Percentiles rank a stretch among this genome's conserved stretches.
These are phyloP conservation scores for Candolleomyces eurysporus DNA, from an alignment of 768 basidiomycete genomes.

Conservation along the genomic window DNA sequence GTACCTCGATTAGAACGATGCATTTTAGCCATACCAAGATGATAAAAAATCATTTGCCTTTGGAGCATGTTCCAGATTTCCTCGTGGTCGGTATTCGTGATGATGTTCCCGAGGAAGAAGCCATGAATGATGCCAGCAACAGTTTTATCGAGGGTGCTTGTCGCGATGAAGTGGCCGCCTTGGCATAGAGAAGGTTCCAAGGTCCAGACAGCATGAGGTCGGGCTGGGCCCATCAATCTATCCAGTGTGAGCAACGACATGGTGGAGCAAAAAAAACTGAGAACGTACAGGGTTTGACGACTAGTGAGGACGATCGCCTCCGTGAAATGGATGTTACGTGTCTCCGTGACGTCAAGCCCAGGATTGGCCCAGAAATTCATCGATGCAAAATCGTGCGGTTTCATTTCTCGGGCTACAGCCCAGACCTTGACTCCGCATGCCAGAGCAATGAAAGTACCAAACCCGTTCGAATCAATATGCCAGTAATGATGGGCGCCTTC, in stretches of 20 bases:
- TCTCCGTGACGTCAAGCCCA: neutral
- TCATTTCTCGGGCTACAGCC: constrained; percentile 6
- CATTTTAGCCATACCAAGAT: neutral
- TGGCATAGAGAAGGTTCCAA: constrained; percentile 13
- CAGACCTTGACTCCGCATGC: constrained; percentile 14
- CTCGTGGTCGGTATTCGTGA: constrained; percentile 16
- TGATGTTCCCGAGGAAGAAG: constrained; percentile 6
- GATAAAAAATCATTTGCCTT: constrained; percentile 12
- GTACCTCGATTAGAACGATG: too few relatives aligned
- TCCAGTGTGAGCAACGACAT: too few relatives aligned
- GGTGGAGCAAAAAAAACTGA: too few relatives aligned
- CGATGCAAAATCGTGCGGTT: neutral
- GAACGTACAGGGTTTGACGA: constrained; percentile 6
- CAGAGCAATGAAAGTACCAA: constrained; percentile 10
- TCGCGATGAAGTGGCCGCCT: constrained; percentile 21
- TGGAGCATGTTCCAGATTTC: constrained; percentile 8
- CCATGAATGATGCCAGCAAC: constrained; percentile 14
- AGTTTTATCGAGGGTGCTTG: constrained; percentile 12
- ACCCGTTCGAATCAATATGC: constrained; percentile 17
- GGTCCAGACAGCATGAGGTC: constrained; percentile 13
- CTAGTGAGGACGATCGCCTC: constrained; percentile 7
- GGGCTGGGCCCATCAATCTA: constrained; percentile 19
- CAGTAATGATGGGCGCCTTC: constrained; percentile 8
- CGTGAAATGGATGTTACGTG: neutral
- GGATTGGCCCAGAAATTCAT: neutral